These are phyloP conservation scores for Umbelopsis isabellina DNA, from an alignment of 192 early-diverging fungal species.

Conservation along the genomic window DNA sequence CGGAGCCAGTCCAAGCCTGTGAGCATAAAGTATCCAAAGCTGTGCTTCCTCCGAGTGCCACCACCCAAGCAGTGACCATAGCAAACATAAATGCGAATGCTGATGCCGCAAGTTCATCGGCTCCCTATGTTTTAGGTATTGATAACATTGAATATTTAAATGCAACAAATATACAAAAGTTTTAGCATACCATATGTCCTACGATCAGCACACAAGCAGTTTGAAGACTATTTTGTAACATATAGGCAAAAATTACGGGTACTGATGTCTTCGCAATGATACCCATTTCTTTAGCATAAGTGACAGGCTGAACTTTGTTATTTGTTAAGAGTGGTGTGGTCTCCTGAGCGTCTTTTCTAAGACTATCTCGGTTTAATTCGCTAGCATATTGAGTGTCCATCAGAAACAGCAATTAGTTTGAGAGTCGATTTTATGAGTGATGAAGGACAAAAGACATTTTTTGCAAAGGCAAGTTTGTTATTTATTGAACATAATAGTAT, in stretches of 20 bases:
- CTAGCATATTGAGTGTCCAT: background rate
- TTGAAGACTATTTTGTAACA: constrained; percentile 39
- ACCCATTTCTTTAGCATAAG: background rate
- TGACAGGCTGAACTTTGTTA: background rate
- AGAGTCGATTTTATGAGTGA: too few relatives aligned
- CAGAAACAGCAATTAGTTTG: too few relatives aligned
- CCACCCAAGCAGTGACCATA: constrained; percentile 65
- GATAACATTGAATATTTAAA: background rate
- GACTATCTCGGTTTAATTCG: background rate
- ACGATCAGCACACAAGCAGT: constrained; percentile 36
- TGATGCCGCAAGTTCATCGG: constrained; percentile 66
- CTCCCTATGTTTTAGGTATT: constrained; percentile 30
- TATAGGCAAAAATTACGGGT: constrained; percentile 35
- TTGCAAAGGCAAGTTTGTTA: too few relatives aligned
- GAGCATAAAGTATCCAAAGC: constrained; percentile 70
- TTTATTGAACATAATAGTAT: too few relatives aligned
- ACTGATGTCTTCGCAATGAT: constrained; percentile 8
- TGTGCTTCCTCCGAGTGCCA: constrained; percentile 68
- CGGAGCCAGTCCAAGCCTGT: constrained; percentile 71
- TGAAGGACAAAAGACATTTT: too few relatives aligned
- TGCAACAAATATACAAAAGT: background rate
- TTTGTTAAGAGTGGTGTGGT: constrained; percentile 8
- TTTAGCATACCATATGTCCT: constrained; percentile 31
- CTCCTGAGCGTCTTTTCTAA: background rate
- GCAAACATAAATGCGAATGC: constrained; percentile 77